A percentile compares a stretch with the other conserved stretches of the same genome.
phyloP scores from a whole-genome alignment of 305 asterid species.

The Fraxinus greggii region DNA sequence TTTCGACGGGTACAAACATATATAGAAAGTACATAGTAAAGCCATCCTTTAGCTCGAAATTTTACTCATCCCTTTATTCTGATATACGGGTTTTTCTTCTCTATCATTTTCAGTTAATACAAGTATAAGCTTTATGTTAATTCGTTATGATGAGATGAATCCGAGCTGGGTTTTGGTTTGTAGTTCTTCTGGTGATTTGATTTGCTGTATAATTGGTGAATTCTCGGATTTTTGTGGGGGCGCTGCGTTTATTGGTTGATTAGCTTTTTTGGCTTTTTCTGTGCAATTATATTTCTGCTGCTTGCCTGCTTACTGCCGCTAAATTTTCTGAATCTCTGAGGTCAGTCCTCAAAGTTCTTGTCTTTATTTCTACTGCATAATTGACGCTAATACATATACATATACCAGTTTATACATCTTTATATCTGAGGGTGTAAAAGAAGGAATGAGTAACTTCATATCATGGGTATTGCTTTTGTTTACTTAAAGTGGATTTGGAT shows the following conservation, averaged over 20 bases:
- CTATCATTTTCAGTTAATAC: background rate
- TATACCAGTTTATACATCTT: slow-evolving; percentile 23
- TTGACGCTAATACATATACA: background rate
- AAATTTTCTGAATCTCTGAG: slow-evolving; percentile 16
- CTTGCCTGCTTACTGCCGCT: background rate
- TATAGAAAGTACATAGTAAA: background rate
- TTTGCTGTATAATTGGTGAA: slow-evolving; percentile 5
- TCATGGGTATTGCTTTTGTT: slow-evolving; percentile 21
- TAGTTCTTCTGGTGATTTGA: slow-evolving; percentile 16
- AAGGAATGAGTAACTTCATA: slow-evolving; percentile 20
- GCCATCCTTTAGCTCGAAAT: background rate
- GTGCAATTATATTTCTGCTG: background rate
- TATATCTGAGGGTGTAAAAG: slow-evolving; percentile 2
- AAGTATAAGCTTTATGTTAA: background rate
- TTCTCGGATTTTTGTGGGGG: slow-evolving; percentile 1
- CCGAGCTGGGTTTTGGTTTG: background rate
- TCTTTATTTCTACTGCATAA: background rate
- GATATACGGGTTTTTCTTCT: background rate
- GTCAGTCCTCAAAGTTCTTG: slow-evolving; percentile 15
- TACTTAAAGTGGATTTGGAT: background rate
- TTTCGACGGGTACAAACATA: background rate
- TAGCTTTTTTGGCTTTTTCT: background rate
- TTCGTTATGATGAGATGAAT: background rate
- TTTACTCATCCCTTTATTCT: background rate
- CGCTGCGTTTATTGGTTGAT: slow-evolving; percentile 2